Evolutionary conservation across 2,329 filamentous ascomycete species (phyloP), one percentile per base, ranked within the genome.

Genomic region (Ophiostoma novo-ulmi): DNA sequence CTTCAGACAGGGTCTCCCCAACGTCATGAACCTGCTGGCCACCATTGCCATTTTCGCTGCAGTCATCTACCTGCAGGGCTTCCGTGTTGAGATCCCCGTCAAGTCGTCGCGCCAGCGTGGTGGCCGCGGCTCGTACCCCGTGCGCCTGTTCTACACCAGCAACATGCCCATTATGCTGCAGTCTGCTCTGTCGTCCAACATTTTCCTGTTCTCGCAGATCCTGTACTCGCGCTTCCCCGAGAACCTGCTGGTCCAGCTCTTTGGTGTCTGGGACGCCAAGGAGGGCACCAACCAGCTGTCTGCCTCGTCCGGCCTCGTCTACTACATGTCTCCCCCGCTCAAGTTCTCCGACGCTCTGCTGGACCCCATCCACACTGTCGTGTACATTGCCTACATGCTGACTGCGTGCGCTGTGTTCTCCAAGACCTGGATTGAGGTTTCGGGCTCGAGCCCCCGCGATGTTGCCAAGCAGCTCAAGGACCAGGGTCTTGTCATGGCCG

Each of bases 131-230:
- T 97, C 94, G 58, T 99, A 98, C 88, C 95, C 95, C 78, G 89
- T 99, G 81, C 94, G 96, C 79, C 92, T 99, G 72, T 99, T 99
- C 89, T 99, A 99, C 86, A 99, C 95, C 80, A 97, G 94, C 81
- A 99, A 99, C 91, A 99, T 99, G 96, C 95, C 95, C 80, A 99
- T 99, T 84, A 99, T 99, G 95, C 88, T 99, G 81, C 96, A 99
- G 86, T 98, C 94, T 67, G 95, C 95, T 76, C 89, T 99, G 76
- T 97, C 93, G 76, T 97, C 94, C 87, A 99, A 99, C 87, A 89
- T 99, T 83, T 99, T 99, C 89, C 86, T 99, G 75, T 93, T 99
- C 84, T 95, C 91, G 80, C 95, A 99, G 87, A 98, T 98, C 94
- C 89, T 99, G 76, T 98, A 97, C 89, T 97, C 92, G 74, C 94